Percentiles rank a stretch among this genome's conserved stretches.
Evolutionary conservation across 192 early-diverging fungal species (phyloP).

Genomic region (Linnemannia schmuckeri): DNA sequence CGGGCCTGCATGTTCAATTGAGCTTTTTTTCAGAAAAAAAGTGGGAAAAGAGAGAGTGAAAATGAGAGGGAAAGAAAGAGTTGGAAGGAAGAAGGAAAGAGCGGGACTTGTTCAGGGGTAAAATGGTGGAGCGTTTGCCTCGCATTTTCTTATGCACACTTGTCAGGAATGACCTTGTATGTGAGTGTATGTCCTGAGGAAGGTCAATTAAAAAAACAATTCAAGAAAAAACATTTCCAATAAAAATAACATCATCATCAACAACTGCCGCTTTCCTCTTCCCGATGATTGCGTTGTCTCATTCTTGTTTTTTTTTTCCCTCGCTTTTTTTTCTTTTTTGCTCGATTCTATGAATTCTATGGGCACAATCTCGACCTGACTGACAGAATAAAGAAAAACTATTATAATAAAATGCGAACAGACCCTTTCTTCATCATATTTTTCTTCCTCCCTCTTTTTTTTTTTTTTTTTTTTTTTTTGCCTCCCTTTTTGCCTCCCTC

Average conservation of each 20-base stretch:
- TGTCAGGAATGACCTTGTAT: neutral
- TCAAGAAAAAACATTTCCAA: neutral
- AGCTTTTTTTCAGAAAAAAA: neutral
- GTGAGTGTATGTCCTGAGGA: neutral
- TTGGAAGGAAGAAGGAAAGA: neutral
- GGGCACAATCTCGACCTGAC: neutral
- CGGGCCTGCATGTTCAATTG: neutral
- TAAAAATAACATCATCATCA: neutral
- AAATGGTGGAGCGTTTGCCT: neutral
- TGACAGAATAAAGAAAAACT: neutral
- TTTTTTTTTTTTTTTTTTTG: neutral
- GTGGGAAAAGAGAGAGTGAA: neutral
- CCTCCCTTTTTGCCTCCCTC: neutral
- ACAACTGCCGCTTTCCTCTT: neutral
- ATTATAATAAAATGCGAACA: neutral
- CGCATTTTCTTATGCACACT: neutral
- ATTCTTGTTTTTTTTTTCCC: conserved; percentile 2
- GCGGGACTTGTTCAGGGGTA: neutral
- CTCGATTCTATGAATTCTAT: neutral
- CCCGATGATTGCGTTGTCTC: neutral
- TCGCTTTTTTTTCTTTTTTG: neutral
- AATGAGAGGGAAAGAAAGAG: too few species aligned
- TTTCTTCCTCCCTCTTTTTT: neutral
- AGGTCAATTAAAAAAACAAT: neutral
- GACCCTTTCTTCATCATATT: neutral